Base-by-base conservation (phyloP, 108 stramenopile genomes). In the Cyclotella distinguenda region DNA sequence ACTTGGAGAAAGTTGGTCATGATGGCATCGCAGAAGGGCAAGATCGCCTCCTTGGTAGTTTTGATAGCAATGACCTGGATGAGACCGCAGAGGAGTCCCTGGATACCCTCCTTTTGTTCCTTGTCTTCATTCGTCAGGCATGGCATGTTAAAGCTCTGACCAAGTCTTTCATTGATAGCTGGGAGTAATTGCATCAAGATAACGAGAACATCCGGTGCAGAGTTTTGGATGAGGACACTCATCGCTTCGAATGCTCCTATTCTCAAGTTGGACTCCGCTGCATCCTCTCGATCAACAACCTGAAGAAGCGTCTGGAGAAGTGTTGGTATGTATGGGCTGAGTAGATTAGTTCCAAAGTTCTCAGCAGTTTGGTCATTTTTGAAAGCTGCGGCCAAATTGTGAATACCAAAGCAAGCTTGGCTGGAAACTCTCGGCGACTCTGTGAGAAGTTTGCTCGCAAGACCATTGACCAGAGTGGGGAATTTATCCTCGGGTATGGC, bases 401-500 rank as follows among this genome's bases (percentile, higher is more conserved):
- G 91, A 34, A 98, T 76, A 7, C 94, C 97, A 33, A 84, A 89
- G 68, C 93, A 95, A 10, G 94, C 92, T 57, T 94, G 92, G 23
- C 79, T 78, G 9, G 94, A 85, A 49, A 97, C 94, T 35, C 86
- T 69, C 7, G 96, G 86, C 2, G 82, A 64, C 27, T 88, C 87
- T 16, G 83, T 84, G n/a, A 83, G 56, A 3, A 91, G 66, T 53
- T 93, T 91, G 26, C 60, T 68, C 3, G 80, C 70, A 8, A 98
- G 72, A 4, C 80, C 81, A 51, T 90, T 79, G 38, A 98, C 79
- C 26, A 97, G 72, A 0, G 85, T 78, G 25, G 85, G 89, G 63
- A 97, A 85, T 3, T 78, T 77, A 13, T 96, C 88, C 2, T 54
- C 63, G 2, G 95, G 93, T 35, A 98, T 84, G 47, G 74, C 82